A percentile compares a stretch with the other conserved stretches of the same genome.
phyloP scores from a whole-genome alignment of 164 flowering plant genomes.

The Berberis vulgaris region DNA sequence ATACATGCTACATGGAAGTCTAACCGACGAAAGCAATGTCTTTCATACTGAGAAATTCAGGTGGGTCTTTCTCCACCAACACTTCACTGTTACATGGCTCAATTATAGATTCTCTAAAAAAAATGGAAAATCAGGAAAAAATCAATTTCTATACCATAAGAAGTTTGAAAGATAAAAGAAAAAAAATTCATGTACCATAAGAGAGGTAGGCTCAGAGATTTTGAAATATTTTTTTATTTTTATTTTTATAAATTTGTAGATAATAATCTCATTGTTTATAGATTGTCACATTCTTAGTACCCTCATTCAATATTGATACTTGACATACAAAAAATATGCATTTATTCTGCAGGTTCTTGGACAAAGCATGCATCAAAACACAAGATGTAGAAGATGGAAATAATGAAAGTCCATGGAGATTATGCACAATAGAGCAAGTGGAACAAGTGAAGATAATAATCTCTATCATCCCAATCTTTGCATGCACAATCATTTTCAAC shows the following conservation, averaged over 20 bases:
- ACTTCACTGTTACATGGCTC: too few relatives aligned
- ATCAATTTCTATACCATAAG: too few relatives aligned
- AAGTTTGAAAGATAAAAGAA: too few relatives aligned
- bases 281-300: too few relatives aligned
- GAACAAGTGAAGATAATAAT: slow-evolving; percentile 71
- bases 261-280: too few relatives aligned
- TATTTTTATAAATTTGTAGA: too few relatives aligned
- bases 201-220: too few relatives aligned
- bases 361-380: slow-evolving; percentile 79
- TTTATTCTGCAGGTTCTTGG: slow-evolving; percentile 52
- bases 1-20: slow-evolving; percentile 44
- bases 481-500: slow-evolving; percentile 76
- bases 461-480: slow-evolving; percentile 62
- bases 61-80: slow-evolving; percentile 2
- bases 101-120: too few relatives aligned
- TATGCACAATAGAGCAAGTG: slow-evolving; percentile 63
- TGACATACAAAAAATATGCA: background rate
- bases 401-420: slow-evolving; percentile 62
- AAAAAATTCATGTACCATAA: too few relatives aligned
- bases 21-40: slow-evolving; percentile 10
- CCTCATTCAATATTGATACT: too few relatives aligned
- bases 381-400: slow-evolving; percentile 21
- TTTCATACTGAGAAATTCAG: slow-evolving; percentile 21
- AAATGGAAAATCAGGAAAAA: too few relatives aligned
- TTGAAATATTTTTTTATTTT: too few relatives aligned